Evolutionary conservation across 805 yeast genomes (phyloP).

Genomic region (Ascoidea rubescens): DNA sequence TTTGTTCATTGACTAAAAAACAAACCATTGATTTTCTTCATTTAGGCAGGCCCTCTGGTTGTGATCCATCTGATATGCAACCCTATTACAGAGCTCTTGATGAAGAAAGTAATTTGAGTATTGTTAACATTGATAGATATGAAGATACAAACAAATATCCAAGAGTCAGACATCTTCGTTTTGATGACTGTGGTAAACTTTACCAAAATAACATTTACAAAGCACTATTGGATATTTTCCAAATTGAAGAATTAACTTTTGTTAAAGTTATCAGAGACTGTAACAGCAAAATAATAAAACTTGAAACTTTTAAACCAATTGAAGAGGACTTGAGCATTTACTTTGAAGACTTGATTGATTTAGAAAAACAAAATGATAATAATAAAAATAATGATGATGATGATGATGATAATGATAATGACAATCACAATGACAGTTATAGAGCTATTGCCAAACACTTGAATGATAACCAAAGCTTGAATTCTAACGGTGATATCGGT

Average conservation of each 20-base stretch:
- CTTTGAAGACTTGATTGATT: slow-evolving; percentile 1
- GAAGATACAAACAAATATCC: not conserved
- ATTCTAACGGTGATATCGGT: too few species aligned
- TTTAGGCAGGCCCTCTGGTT: too few species aligned
- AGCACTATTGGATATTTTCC: slow-evolving; percentile 2
- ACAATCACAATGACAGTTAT: not conserved
- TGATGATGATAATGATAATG: not conserved
- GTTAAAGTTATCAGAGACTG: slow-evolving; percentile 20
- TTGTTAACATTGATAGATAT: too few species aligned
- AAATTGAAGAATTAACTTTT: slow-evolving; percentile 13
- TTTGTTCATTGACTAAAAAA: slow-evolving; percentile 15
- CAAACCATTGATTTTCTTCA: slow-evolving; percentile 9
- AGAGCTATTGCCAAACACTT: too few species aligned
- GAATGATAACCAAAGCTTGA: too few species aligned
- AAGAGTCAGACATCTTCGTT: slow-evolving; percentile 3
- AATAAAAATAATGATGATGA: not conserved
- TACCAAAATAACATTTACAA: slow-evolving; percentile 1
- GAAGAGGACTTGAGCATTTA: slow-evolving; percentile 7
- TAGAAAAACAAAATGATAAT: not conserved
- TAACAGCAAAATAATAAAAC: slow-evolving; percentile 18
- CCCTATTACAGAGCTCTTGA: too few species aligned
- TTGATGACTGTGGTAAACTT: slow-evolving; percentile 6
- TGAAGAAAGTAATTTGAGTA: too few species aligned
- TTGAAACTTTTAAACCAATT: slow-evolving; percentile 17
- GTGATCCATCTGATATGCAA: not conserved